Conservation (phyloP, 192 early-diverging fungal genomes). For the Entomortierella parvispora region DNA sequence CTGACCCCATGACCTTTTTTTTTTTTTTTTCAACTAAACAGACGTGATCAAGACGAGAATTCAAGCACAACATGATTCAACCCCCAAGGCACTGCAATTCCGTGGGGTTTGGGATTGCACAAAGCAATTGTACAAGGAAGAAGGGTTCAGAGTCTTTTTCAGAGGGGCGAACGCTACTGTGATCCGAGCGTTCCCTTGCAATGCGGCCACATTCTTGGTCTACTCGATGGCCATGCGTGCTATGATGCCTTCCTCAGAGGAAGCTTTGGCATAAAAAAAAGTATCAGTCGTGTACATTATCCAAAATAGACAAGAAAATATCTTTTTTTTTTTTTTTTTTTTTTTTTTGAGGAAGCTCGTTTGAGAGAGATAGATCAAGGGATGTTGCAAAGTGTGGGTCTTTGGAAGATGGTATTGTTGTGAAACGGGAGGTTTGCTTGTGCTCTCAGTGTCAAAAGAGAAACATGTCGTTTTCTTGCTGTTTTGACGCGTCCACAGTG, state of each 20-base stretch:
- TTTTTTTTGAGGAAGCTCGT: no score
- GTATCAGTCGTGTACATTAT: no score
- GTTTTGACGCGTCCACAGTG: no score
- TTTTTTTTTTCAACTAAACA: conserved; percentile 16
- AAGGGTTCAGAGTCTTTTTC: conserved; percentile 64
- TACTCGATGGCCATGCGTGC: conserved; percentile 63
- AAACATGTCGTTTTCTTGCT: no score
- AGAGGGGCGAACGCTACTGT: conserved; percentile 66
- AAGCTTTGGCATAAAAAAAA: conserved; percentile 24
- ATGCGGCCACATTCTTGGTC: conserved; percentile 68
- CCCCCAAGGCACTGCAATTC: conserved; percentile 48
- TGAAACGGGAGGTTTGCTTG: no score
- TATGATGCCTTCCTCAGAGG: conserved; percentile 39
- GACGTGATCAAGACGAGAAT: conserved; percentile 71
- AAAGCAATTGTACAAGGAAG: conserved; percentile 60
- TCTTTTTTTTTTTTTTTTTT: no score
- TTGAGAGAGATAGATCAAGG: no score
- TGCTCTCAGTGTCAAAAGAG: no score
- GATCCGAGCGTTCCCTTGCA: conserved; percentile 67
- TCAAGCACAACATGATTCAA: conserved; percentile 56
- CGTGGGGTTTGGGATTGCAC: conserved; percentile 56
- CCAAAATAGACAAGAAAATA: no score
- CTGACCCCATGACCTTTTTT: neutral
- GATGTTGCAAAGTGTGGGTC: no score
- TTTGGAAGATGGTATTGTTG: no score